These are phyloP conservation scores for Casuarina equisetifolia DNA, from an alignment of 306 rosid species.

Conservation along the genomic window DNA sequence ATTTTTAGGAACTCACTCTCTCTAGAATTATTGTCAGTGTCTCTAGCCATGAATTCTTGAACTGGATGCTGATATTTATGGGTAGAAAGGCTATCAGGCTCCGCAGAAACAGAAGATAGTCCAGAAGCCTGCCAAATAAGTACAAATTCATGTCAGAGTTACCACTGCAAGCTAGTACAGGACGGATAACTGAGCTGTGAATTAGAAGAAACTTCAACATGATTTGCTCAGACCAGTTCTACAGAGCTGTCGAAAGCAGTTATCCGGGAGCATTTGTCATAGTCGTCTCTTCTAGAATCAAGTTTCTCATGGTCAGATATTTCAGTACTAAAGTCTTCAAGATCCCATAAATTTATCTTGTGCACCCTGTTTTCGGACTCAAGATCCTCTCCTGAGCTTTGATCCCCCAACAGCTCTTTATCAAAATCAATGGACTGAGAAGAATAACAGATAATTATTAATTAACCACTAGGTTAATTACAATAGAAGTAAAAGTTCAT, in stretches of 20 bases:
- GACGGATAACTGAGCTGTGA: neutral
- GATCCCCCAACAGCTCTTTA: neutral
- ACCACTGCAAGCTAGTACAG: neutral
- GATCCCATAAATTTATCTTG: neutral
- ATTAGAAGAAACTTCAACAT: neutral
- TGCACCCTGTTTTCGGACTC: neutral
- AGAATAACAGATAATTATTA: neutral
- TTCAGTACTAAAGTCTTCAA: neutral
- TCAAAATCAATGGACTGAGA: neutral
- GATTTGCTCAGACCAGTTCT: slow-evolving; percentile 1
- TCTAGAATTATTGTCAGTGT: neutral
- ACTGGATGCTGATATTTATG: neutral
- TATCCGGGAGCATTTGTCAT: neutral
- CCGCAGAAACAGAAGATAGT: neutral
- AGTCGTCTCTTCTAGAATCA: neutral
- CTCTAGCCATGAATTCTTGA: neutral
- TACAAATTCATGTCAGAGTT: neutral
- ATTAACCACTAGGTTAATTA: neutral
- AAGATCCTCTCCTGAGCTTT: neutral
- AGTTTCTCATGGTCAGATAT: neutral
- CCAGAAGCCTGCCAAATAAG: neutral
- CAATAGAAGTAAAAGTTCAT: neutral
- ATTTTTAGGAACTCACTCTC: slow-evolving; percentile 17
- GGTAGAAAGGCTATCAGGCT: neutral
- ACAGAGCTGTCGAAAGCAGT: neutral